These are phyloP conservation scores for Tinospora cordifolia DNA, from an alignment of 164 flowering plant species.

Conservation along the genomic window DNA sequence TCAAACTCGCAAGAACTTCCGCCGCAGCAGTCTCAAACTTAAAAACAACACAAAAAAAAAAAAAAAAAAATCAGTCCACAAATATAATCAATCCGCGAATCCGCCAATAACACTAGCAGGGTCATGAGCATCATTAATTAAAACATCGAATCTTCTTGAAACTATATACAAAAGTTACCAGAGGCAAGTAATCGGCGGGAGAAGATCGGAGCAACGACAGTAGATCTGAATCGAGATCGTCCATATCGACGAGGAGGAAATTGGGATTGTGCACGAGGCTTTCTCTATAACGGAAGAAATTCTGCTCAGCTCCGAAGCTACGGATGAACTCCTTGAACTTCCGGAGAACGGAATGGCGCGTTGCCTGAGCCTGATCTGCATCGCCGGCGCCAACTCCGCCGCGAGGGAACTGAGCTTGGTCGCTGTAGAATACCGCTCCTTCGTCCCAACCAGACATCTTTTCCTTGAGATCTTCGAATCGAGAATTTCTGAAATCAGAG, in stretches of 20 bases:
- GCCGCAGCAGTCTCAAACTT: conserved; percentile 93
- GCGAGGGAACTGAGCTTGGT: conserved; percentile 87
- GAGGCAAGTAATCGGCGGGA: conserved; percentile 83
- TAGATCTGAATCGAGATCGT: conserved; percentile 74
- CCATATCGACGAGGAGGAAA: conserved; percentile 55
- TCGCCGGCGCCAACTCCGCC: conserved; percentile 45
- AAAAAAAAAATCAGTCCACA: neutral
- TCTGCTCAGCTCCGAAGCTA: conserved; percentile 49
- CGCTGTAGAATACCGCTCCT: conserved; percentile 91
- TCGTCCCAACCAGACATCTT: conserved; percentile 99
- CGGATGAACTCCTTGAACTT: conserved; percentile 88
- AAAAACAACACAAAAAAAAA: conserved; percentile 6
- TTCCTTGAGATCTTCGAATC: neutral
- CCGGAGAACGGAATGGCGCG: conserved; percentile 55
- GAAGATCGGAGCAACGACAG: conserved; percentile 65
- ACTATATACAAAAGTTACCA: conserved; percentile 30
- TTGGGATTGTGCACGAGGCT: conserved; percentile 67
- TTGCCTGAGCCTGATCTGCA: conserved; percentile 30
- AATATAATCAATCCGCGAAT: neutral
- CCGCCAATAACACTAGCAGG: neutral
- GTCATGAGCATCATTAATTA: neutral
- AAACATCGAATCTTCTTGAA: neutral
- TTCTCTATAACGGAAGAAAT: conserved; percentile 76
- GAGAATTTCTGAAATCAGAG: neutral
- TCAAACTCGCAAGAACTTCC: conserved; percentile 64